A percentile compares a stretch with the other conserved stretches of the same genome.
Evolutionary conservation across 345 rosid species (phyloP).

Genomic region (Eucalyptus urophylla): DNA sequence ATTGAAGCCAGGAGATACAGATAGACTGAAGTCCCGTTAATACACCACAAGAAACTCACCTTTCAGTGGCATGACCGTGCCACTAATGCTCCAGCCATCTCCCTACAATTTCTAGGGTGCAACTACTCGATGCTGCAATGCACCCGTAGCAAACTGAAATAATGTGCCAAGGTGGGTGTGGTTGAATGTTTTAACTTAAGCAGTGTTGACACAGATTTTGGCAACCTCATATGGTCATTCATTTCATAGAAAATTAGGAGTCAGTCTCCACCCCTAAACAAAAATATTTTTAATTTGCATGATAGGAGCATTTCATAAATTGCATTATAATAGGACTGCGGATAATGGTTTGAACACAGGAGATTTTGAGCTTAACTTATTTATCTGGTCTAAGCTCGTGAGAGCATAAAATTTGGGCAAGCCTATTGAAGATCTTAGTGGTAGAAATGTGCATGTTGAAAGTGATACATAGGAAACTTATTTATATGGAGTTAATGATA

Average conservation of each 20-base stretch:
- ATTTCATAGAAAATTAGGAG: background rate
- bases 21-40: background rate
- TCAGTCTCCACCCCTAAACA: background rate
- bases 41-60: background rate
- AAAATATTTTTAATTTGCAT: background rate
- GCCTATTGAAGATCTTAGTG: too few species aligned
- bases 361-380: too few species aligned
- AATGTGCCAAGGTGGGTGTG: background rate
- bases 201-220: background rate
- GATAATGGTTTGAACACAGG: background rate
- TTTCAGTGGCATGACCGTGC: background rate
- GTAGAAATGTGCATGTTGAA: too few species aligned
- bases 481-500: too few species aligned
- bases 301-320: background rate
- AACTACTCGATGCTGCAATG: background rate
- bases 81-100: background rate
- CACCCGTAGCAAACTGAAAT: background rate
- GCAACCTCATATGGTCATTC: background rate
- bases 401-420: too few species aligned
- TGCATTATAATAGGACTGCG: background rate
- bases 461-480: too few species aligned
- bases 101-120: background rate
- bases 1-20: background rate
- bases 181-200: background rate
- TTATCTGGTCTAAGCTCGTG: too few species aligned